Conservation (phyloP, 345 rosid species). For the Citrus sp. region DNA sequence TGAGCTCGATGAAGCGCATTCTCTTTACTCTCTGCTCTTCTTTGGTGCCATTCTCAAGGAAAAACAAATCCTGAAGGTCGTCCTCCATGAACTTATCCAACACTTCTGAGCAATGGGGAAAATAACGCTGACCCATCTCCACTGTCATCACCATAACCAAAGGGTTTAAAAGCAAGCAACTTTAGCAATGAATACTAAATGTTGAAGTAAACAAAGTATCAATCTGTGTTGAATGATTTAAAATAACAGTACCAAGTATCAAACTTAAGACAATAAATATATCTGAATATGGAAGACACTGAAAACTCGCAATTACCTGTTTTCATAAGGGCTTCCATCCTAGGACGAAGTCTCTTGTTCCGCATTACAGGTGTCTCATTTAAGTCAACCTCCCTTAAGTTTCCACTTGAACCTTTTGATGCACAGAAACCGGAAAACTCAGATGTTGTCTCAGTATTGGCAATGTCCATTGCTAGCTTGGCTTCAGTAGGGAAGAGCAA, state of each 20-base stretch:
- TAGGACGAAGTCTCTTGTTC: slow-evolving; percentile 58
- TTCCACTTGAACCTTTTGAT: slow-evolving; percentile 56
- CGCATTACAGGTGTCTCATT: slow-evolving; percentile 81
- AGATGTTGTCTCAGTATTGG: slow-evolving; percentile 61
- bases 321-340: slow-evolving; percentile 87
- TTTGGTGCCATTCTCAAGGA: slow-evolving; percentile 59
- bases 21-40: slow-evolving; percentile 68
- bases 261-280: not conserved
- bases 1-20: slow-evolving; percentile 72
- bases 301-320: slow-evolving; percentile 50
- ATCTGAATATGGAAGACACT: slow-evolving; percentile 1
- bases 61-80: slow-evolving; percentile 77
- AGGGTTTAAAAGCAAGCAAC: not conserved
- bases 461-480: slow-evolving; percentile 87
- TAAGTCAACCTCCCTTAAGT: slow-evolving; percentile 74
- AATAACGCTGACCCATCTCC: slow-evolving; percentile 80
- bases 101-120: slow-evolving; percentile 84
- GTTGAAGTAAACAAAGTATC: not conserved
- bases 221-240: too few species aligned
- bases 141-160: slow-evolving; percentile 40
- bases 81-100: slow-evolving; percentile 96
- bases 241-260: not conserved
- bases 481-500: slow-evolving; percentile 88
- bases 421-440: slow-evolving; percentile 63
- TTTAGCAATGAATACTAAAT: not conserved